Conservation (phyloP, 805 yeast genomes). For the Yamadazyma akitaensis region DNA sequence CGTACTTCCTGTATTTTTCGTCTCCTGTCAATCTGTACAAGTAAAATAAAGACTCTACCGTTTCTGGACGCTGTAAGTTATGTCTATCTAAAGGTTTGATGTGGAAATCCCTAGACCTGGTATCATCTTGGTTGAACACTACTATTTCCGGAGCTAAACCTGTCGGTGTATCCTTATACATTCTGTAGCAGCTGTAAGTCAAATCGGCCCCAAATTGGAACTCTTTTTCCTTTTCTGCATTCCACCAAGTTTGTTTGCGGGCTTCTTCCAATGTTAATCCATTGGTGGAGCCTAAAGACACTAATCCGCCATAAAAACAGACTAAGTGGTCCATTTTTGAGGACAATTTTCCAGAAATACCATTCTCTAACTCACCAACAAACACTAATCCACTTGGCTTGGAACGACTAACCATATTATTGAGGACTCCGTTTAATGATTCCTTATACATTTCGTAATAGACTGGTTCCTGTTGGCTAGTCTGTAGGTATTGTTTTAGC, state of each 20-base stretch:
- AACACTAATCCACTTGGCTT: slow-evolving; percentile 61
- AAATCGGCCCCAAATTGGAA: slow-evolving; percentile 69
- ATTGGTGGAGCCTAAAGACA: slow-evolving; percentile 85
- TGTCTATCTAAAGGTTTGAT: slow-evolving; percentile 75
- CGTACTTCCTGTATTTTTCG: slow-evolving; percentile 81
- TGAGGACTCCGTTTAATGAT: slow-evolving; percentile 72
- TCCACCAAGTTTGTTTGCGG: slow-evolving; percentile 54
- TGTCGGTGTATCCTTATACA: slow-evolving; percentile 70
- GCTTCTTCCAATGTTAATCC: slow-evolving; percentile 62
- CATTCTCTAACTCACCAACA: slow-evolving; percentile 74
- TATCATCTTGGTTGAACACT: slow-evolving; percentile 62
- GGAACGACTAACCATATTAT: slow-evolving; percentile 58
- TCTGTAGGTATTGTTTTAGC: slow-evolving; percentile 80
- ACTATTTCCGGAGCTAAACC: slow-evolving; percentile 90
- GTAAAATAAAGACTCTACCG: slow-evolving; percentile 83
- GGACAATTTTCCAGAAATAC: slow-evolving; percentile 57
- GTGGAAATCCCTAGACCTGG: slow-evolving; percentile 50
- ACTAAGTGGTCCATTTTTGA: slow-evolving; percentile 90
- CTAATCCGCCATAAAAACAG: slow-evolving; percentile 85
- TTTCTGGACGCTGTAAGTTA: slow-evolving; percentile 89
- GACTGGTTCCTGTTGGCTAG: slow-evolving; percentile 54
- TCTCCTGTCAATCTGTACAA: slow-evolving; percentile 79
- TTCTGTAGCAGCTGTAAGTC: slow-evolving; percentile 76
- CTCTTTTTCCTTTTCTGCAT: slow-evolving; percentile 54
- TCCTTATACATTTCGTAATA: slow-evolving; percentile 76